Conservation (phyloP, 192 early-diverging fungal genomes). For the Linderina pennispora region DNA sequence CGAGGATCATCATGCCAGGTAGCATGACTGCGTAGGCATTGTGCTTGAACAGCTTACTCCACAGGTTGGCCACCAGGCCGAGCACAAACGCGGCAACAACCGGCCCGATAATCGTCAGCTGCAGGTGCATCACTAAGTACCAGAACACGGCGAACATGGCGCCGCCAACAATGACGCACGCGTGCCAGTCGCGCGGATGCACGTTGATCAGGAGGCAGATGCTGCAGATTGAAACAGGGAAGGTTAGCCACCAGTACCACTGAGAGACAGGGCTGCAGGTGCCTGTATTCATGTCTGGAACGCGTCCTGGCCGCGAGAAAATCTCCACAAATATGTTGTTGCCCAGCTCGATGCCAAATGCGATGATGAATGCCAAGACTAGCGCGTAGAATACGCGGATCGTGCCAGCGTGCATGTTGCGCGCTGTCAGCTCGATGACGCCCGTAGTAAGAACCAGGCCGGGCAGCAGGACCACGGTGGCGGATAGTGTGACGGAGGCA, state of each 20-base stretch:
- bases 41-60: slow-evolving; percentile 53
- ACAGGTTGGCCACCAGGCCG: slow-evolving; percentile 67
- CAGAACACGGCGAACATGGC: slow-evolving; percentile 58
- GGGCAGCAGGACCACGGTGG: slow-evolving; percentile 55
- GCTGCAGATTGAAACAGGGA: slow-evolving; percentile 42
- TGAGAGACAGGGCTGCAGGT: slow-evolving; percentile 19
- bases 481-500: slow-evolving; percentile 51
- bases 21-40: slow-evolving; percentile 68
- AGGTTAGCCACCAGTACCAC: slow-evolving; percentile 51
- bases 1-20: slow-evolving; percentile 75
- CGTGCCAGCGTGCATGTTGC: slow-evolving; percentile 81
- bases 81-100: slow-evolving; percentile 66
- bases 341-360: slow-evolving; percentile 61
- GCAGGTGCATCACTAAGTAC: slow-evolving; percentile 50
- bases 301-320: slow-evolving; percentile 32
- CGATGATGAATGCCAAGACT: slow-evolving; percentile 68
- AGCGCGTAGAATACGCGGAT: slow-evolving; percentile 71
- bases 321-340: slow-evolving; percentile 51
- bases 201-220: slow-evolving; percentile 54
- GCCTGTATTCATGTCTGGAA: slow-evolving; percentile 11
- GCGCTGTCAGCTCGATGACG: slow-evolving; percentile 76
- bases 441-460: slow-evolving; percentile 71
- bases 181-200: slow-evolving; percentile 54
- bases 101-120: slow-evolving; percentile 48
- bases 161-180: slow-evolving; percentile 58